Base-by-base conservation (phyloP, 768 basidiomycete genomes). In the Trametes cinnabarina region DNA sequence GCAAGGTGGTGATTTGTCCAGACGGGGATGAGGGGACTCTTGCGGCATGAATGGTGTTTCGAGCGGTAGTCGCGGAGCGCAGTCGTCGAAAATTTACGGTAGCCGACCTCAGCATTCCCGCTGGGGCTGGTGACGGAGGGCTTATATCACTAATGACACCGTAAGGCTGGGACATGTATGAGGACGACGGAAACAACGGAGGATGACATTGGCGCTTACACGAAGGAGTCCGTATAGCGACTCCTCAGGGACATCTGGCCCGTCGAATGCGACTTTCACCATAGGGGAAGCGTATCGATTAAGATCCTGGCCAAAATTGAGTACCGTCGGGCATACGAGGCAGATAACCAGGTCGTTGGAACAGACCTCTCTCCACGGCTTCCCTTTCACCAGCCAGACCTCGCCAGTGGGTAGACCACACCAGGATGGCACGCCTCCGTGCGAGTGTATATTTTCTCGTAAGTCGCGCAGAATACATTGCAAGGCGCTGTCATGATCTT, bases 191-290 rank as follows among this genome's bases (percentile, higher is more conserved):
- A 32, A 32, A 32, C 12, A 12, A 12, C 30, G 6, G 9, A 40
- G 20, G 23, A 39, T 15, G 37, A 39, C 17, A 10, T 15, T 42
- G n/a, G 2, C 15, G 72, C 85, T 62, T 72, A 91, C 92, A 47
- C 94, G 80, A 57, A 94, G 83, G 22, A 92, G 72, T 25, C 86
- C 76, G 67, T 93, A 98, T 0, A 96, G 74, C 0, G 77, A 69
- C 71, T 95, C 90, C 65, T 95, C 92, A 26, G 82, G 79, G 2
- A 94, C 74, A 67, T 97, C 94, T 1, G 92, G 88, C 0, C 96
- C 96, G 30, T 96, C 90, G 63, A 96, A 98, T 6, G 82, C 74
- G n/a, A 96, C 82, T 57, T 83, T 82, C 49, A 98, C 67, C 9
- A 88, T 77, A 3, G 78, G 75, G 19, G 89, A 88, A 0, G 93